phyloP scores from a whole-genome alignment of 1,284 basidiomycete species.

The Meripilus lineatus region DNA sequence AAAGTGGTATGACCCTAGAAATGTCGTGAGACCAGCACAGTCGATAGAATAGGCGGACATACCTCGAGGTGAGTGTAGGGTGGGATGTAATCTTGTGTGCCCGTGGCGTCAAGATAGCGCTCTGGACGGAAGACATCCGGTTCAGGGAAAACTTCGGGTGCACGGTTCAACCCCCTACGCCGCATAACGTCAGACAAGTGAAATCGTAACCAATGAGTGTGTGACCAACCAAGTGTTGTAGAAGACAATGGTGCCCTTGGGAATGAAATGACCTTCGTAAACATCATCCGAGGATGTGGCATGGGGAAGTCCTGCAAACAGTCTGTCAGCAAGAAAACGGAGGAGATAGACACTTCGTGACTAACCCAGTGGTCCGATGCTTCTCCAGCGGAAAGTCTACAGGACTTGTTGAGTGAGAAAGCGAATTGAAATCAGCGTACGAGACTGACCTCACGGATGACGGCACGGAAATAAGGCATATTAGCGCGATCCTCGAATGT shows the following conservation, averaged over 20 bases:
- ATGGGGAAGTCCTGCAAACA: constrained; percentile 3
- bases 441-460: constrained; percentile 22
- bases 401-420: not conserved
- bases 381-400: constrained; percentile 7
- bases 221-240: constrained; percentile 36
- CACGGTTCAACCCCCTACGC: constrained; percentile 23
- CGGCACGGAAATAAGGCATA: constrained; percentile 18
- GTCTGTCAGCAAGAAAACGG: not conserved
- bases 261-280: constrained; percentile 40
- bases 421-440: not conserved
- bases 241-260: constrained; percentile 37
- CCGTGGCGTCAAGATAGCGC: constrained; percentile 17
- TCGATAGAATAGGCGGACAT: too few species aligned
- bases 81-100: constrained; percentile 4
- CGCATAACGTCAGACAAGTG: not conserved
- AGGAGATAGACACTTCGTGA: not conserved
- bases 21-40: not conserved
- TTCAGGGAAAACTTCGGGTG: constrained; percentile 16
- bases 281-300: constrained; percentile 30
- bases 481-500: constrained; percentile 8
- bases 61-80: constrained; percentile 8
- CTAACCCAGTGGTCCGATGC: constrained; percentile 1
- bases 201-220: constrained; percentile 14
- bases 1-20: constrained; percentile 9
- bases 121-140: constrained; percentile 24